Evolutionary conservation across 768 basidiomycete genomes (phyloP), one percentile per base, ranked within the genome.

Genomic region (Aureoboletus auriporus): DNA sequence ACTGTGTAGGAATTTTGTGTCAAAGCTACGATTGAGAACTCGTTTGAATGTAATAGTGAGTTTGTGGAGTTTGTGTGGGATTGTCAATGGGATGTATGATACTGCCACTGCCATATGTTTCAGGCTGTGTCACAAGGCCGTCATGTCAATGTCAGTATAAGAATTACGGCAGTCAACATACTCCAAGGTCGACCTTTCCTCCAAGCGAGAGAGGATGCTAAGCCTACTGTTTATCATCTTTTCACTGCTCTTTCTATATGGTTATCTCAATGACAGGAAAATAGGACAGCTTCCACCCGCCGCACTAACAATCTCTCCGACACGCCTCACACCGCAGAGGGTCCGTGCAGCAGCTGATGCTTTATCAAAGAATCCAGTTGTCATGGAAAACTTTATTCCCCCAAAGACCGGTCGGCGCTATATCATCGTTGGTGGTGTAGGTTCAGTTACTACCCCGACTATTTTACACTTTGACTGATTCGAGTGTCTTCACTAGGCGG

Each of bases 361-460:
- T 17, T 61, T 80, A n/a, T 61, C 55, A 4, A 57, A 63, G 8
- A 47, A 53, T 2, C 70, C 73, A 1, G 56, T 73, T 45, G 58
- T 67, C 29, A 66, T 73, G 34, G 53, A 69, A 7, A 70, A 75
- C 38, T 71, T 80, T 47, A 63, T 88, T 26, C 83, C 84, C 6
- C 79, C 79, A 3, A 82, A 72, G 63, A 90, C 88, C 0, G 86
- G 85, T 16, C 74, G 87, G 47, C 73, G 81, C 42, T 89, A 90
- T 61, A 86, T 89, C 49, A 74, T 90, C 5, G 75, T 86, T 33
- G 88, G 88, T 47, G 87, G 88, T 56, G 85, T 86, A 60, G 52
- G 78, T 76, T 38, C 35, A 53, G 77, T 75, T 33, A 23, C 4
- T 23, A 23, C 20, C 20, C 20, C 20, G 31, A 33, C 3, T 33